phyloP scores from a whole-genome alignment of 2,329 filamentous ascomycete species.

The Pestalotiopsis fici region DNA sequence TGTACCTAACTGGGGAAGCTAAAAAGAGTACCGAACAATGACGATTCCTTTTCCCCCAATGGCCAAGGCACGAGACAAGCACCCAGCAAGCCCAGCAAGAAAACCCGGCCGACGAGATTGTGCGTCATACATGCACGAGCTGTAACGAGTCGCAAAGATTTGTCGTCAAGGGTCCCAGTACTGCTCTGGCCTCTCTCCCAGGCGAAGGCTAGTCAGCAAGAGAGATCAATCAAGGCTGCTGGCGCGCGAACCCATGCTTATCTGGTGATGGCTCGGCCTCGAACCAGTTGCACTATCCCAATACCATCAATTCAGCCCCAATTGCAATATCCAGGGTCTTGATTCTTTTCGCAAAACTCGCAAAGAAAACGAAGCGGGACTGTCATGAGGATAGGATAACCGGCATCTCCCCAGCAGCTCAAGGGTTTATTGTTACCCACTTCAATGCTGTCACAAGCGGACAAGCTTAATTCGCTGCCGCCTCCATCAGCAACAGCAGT shows the following conservation, averaged over 20 bases:
- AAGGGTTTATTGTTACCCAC: background rate
- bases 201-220: background rate
- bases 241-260: background rate
- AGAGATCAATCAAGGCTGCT: background rate
- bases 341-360: background rate
- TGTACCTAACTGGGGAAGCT: background rate
- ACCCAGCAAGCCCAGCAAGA: background rate
- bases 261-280: background rate
- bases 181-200: too few relatives aligned
- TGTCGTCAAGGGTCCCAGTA: background rate
- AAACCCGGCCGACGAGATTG: background rate
- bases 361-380: background rate
- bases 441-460: background rate
- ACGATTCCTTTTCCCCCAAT: background rate
- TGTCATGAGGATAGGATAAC: background rate
- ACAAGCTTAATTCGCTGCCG: background rate
- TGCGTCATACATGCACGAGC: conserved; percentile 4
- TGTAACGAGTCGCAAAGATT: background rate
- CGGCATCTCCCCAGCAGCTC: background rate
- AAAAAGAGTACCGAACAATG: background rate
- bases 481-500: background rate
- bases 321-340: background rate
- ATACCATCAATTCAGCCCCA: background rate
- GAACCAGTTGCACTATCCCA: background rate
- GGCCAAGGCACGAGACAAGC: background rate